These are phyloP conservation scores for Fusarium gaditjirri DNA, from an alignment of 2,329 filamentous ascomycete genomes.

Conservation along the genomic window DNA sequence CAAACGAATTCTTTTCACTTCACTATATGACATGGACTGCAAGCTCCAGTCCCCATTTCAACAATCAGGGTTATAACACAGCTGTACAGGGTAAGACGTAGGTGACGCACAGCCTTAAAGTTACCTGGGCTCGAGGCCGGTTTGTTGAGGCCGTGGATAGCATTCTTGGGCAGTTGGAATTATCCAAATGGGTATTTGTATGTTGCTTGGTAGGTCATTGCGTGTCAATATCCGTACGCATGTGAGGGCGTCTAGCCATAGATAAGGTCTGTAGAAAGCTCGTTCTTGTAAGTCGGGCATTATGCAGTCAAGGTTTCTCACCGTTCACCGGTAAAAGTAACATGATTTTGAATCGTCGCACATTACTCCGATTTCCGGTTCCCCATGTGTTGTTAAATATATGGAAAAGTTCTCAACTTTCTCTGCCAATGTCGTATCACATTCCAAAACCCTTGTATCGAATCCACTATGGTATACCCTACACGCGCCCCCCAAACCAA, in stretches of 20 bases:
- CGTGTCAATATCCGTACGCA: no score
- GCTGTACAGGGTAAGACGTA: neutral
- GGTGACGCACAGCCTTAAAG: rapidly evolving
- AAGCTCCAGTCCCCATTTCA: neutral
- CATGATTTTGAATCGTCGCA: neutral
- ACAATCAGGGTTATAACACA: neutral
- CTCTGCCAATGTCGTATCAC: neutral
- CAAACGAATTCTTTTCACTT: rapidly evolving
- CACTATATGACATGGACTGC: rapidly evolving
- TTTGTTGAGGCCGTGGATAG: rapidly evolving
- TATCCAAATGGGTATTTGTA: rapidly evolving
- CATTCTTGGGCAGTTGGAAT: neutral
- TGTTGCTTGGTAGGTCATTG: neutral
- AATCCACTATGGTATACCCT: neutral
- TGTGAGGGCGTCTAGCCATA: neutral
- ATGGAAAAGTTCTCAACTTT: neutral
- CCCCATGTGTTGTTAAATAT: rapidly evolving
- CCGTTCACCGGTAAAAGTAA: neutral
- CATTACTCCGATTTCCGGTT: no score
- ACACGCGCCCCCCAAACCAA: neutral
- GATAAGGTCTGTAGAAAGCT: neutral
- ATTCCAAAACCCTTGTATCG: neutral
- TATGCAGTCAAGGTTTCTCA: rapidly evolving
- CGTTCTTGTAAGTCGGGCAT: no score
- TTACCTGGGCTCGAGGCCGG: neutral